Base-by-base conservation (phyloP, 441 rosid genomes). In the Gossypium schwendimanii region DNA sequence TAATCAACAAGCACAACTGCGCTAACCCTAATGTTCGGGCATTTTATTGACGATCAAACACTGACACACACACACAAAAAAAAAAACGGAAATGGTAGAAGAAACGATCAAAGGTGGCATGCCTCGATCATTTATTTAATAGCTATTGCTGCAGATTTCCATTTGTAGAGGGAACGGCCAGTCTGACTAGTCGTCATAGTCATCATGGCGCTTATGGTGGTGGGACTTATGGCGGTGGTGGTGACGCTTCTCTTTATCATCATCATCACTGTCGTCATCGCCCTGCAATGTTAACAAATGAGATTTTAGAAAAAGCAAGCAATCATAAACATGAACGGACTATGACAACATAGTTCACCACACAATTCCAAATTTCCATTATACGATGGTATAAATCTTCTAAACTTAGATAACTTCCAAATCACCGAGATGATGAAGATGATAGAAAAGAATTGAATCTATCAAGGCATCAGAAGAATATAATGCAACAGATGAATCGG, bases 171-270 rank as follows among this genome's bases (percentile, higher is more conserved):
- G 4, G 21, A 24, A 24, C 53, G 7, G 4, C 26, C 73, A 11
- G 53, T 63, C 57, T 5, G 49, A 39, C 84, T 77, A 88, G 77
- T 94, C 87, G 0, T 94, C 97, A 76, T 90, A 85, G 44, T 88
- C 94, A 75, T 90, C 87, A 28, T 86, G 73, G 77, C 71, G 78
- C 83, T 47, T 81, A 77, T 75, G 85, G 82, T 85, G 93, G 72
- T 84, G 91, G 64, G 85, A 87, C 80, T 86, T 64, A 75, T 80
- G 11, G 72, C 69, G 73, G 5, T 72, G 75, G 4, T 72, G 82
- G 69, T 81, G 73, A 79, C 84, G 81, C 82, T 89, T 76, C 79
- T 86, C 89, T 5, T 83, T 88, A 23, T 88, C 94, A 21, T 83
- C 89, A 20, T 82, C 88, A 39, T 82, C 92, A 31, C 89, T 85